phyloP scores from a whole-genome alignment of 495 filamentous ascomycete species.

The Penicillium pancosmium region DNA sequence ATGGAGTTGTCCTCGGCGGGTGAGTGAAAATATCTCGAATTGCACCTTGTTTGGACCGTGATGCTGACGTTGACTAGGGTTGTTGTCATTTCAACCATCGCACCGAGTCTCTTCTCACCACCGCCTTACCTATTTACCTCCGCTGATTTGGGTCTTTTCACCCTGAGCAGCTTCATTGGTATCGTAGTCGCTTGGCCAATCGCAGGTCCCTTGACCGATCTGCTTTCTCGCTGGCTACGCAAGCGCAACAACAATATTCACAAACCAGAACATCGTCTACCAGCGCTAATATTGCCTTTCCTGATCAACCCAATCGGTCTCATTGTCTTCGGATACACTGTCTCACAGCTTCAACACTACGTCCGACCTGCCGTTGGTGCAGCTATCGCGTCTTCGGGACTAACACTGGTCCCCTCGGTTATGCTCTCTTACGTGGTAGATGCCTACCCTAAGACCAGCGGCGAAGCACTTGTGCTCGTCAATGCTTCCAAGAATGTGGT shows the following conservation, averaged over 20 bases:
- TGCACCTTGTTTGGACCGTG: not conserved
- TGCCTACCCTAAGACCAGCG: constrained; percentile 29
- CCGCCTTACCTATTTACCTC: constrained; percentile 36
- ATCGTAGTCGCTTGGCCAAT: constrained; percentile 34
- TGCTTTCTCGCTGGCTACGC: constrained; percentile 32
- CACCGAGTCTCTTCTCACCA: constrained; percentile 25
- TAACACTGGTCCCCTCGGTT: constrained; percentile 34
- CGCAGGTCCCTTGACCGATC: constrained; percentile 35
- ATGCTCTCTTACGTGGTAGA: constrained; percentile 41
- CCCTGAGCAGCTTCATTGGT: constrained; percentile 34
- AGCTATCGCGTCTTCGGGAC: constrained; percentile 28
- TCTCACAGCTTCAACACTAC: constrained; percentile 24
- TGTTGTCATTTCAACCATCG: constrained; percentile 33
- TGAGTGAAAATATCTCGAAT: constrained; percentile 26
- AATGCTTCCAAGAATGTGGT: constrained; percentile 46
- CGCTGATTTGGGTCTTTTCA: constrained; percentile 33
- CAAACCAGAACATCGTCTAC: constrained; percentile 35
- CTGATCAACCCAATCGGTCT: constrained; percentile 32
- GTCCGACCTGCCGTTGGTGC: constrained; percentile 29
- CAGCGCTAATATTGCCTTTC: constrained; percentile 35
- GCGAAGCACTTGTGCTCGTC: constrained; percentile 37
- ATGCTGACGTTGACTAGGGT: constrained; percentile 15
- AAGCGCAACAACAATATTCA: constrained; percentile 32
- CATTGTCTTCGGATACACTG: constrained; percentile 32
- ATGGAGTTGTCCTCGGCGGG: constrained; percentile 42